Base-by-base conservation (phyloP, 2,329 filamentous ascomycete species). In the Didymella keratinophila region DNA sequence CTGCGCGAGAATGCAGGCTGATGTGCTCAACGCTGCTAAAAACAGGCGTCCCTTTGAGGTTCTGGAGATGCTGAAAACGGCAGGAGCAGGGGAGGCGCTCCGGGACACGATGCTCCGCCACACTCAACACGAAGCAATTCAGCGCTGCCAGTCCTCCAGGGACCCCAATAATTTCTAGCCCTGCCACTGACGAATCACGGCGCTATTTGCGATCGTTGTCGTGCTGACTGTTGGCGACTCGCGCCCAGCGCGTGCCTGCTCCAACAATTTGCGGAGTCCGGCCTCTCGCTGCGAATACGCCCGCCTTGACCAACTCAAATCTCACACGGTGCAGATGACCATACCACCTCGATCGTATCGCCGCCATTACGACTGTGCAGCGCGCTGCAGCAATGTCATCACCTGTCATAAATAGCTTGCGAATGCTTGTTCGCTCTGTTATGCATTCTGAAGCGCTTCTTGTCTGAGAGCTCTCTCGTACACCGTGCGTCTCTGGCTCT, bases 101-200 rank as follows among this genome's bases (percentile, higher is more conserved):
- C 8, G 41, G 45, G 52, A 48, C 39, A 58, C 52, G 54, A 16
- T 59, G 66, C 68, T 70, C 62, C 68, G 68, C 68, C 68, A 69
- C 68, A 65, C 52, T 69, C 61, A 60, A 46, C 32, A 60, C 54
- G 57, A 56, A 58, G 56, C 58, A 55, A 21, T 43, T 46, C 37
- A 54, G 52, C 37, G 50, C 56, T 55, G 10, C 36, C 54, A 44
- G 25, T 42, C 51, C 18, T 45, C 53, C 32, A 60, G 66, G 32
- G 45, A 62, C 67, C 32, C 41, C 36, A 51, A 47, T 55, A 55
- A 54, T 59, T 51, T 51, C 41, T 21, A 44, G 23, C 39, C 36
- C 34, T 21, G 56, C 21, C 3, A 30, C 34, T 21, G 27, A 11
- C 56, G 45, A 58, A 58, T 51, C 45, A 42, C 41, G 32, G 16